Evolutionary conservation across 2,329 filamentous ascomycete species (phyloP).

Genomic region (Ophiostoma tasmaniense): DNA sequence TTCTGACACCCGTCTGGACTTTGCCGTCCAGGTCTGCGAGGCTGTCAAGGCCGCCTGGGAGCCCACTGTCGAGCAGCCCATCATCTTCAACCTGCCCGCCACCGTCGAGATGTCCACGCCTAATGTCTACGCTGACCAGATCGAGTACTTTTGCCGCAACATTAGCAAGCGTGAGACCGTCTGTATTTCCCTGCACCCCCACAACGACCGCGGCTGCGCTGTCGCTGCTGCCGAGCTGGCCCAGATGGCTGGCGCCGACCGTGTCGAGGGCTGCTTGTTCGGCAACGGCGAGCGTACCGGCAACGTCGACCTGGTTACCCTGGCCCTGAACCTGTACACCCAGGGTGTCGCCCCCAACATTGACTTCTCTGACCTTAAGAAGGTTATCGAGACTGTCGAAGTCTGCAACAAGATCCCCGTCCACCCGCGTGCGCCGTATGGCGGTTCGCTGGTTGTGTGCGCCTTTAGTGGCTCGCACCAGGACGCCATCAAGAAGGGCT

Average conservation of each 20-base stretch:
- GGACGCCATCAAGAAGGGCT: conserved; percentile 92
- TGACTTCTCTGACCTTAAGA: conserved; percentile 84
- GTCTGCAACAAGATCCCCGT: conserved; percentile 91
- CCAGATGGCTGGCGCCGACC: conserved; percentile 91
- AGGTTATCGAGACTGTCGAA: conserved; percentile 82
- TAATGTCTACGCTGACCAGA: conserved; percentile 91
- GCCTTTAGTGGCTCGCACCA: conserved; percentile 90
- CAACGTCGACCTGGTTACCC: conserved; percentile 88
- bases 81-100: conserved; percentile 95
- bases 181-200: conserved; percentile 81
- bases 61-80: conserved; percentile 65
- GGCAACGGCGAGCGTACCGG: conserved; percentile 93
- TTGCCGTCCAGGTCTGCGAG: conserved; percentile 73
- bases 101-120: conserved; percentile 93
- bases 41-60: conserved; percentile 93
- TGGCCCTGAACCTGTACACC: conserved; percentile 89
- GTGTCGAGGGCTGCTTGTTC: conserved; percentile 89
- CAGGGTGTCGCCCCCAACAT: conserved; percentile 79
- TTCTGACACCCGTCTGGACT: conserved; percentile 82
- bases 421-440: conserved; percentile 82
- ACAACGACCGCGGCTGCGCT: conserved; percentile 89
- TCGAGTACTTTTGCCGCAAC: conserved; percentile 87
- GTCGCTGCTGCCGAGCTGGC: conserved; percentile 84
- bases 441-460: conserved; percentile 81
- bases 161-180: conserved; percentile 81